Conservation (phyloP, 1,284 basidiomycete genomes). For the Athelia sp. region DNA sequence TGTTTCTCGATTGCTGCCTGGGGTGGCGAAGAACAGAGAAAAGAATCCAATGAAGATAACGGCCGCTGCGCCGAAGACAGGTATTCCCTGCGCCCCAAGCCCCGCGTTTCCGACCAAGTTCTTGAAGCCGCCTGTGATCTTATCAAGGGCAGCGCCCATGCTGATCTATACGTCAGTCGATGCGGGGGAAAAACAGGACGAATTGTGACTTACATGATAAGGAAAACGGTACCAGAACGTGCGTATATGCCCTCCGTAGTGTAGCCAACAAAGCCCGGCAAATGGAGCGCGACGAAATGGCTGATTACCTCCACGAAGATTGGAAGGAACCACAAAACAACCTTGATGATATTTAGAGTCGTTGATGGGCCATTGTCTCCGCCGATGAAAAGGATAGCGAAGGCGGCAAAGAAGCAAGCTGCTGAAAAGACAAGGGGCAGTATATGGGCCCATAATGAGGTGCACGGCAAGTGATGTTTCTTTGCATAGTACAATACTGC, state of each 20-base stretch:
- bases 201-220: background rate
- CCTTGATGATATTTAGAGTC: background rate
- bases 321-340: background rate
- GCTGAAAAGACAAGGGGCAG: background rate
- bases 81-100: background rate
- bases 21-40: background rate
- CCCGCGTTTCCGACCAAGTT: background rate
- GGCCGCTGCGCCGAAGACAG: background rate
- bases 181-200: background rate
- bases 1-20: background rate
- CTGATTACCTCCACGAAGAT: background rate
- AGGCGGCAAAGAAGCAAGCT: background rate
- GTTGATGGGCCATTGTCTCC: background rate
- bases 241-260: background rate
- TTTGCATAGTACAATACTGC: background rate
- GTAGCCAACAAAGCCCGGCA: background rate
- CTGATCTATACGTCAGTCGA: background rate
- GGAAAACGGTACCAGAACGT: background rate
- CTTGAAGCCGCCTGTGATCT: background rate
- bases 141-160: background rate
- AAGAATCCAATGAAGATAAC: slow-evolving; percentile 1
- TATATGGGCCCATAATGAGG: background rate
- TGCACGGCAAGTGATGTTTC: background rate
- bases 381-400: background rate
- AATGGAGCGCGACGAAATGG: background rate